phyloP scores from a whole-genome alignment of 352 stramenopile genomes.

The Phytophthora pini region DNA sequence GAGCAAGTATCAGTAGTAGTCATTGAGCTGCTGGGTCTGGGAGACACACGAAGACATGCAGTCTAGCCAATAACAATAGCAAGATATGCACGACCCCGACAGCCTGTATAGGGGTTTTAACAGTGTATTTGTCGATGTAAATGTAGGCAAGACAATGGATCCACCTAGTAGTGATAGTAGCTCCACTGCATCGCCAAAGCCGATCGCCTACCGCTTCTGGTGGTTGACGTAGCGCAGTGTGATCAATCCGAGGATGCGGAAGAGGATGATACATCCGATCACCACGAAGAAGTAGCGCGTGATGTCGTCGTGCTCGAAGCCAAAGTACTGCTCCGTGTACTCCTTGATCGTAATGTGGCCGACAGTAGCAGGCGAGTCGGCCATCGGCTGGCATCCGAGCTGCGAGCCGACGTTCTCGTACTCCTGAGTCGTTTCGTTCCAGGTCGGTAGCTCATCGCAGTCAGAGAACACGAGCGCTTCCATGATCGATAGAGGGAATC shows the following conservation, averaged over 20 bases:
- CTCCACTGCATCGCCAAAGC: no score
- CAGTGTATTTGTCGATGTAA: no score
- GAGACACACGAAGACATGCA: no score
- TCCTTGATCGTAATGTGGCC: conserved; percentile 34
- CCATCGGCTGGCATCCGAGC: conserved; percentile 31
- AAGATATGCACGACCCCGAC: no score
- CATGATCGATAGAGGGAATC: conserved; percentile 22
- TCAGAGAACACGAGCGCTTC: conserved; percentile 34
- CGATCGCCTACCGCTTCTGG: conserved; percentile 34
- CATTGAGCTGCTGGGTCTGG: no score
- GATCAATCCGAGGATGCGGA: conserved; percentile 38
- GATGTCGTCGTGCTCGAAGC: conserved; percentile 21
- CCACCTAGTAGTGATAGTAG: no score
- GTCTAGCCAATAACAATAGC: no score
- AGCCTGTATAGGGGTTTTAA: no score
- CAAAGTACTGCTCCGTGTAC: conserved; percentile 37
- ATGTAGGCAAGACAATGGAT: no score
- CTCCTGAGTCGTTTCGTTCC: conserved; percentile 18
- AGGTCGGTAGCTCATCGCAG: conserved; percentile 30
- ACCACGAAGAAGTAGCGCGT: conserved; percentile 35
- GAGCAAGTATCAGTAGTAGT: no score
- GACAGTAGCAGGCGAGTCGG: conserved; percentile 2
- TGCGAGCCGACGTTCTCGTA: conserved; percentile 25
- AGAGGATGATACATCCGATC: conserved; percentile 37
- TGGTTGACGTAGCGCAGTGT: conserved; percentile 32